Evolutionary conservation across 306 rosid genomes (phyloP).

Genomic region (Ziziphus jujuba): DNA sequence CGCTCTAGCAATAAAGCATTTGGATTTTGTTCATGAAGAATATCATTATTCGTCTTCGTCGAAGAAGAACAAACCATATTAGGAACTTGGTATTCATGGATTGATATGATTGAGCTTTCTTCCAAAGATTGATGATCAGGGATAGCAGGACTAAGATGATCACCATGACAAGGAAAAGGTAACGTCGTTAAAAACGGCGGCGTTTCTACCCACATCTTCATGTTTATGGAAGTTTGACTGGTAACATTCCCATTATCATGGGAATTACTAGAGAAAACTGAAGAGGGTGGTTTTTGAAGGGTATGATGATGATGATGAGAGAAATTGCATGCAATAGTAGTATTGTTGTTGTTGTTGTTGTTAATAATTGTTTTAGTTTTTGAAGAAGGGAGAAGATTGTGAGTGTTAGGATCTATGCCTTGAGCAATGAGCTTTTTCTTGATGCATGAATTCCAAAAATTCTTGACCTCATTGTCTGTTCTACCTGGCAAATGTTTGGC

Average conservation of each 20-base stretch:
- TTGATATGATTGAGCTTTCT: constrained; percentile 9
- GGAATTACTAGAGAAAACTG: no score
- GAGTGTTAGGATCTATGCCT: constrained; percentile 91
- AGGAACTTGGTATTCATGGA: constrained; percentile 16
- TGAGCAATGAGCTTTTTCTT: constrained; percentile 80
- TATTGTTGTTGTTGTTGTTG: neutral
- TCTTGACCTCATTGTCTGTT: constrained; percentile 92
- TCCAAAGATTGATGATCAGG: neutral
- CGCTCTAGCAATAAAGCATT: neutral
- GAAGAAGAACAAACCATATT: constrained; percentile 13
- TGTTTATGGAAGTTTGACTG: constrained; percentile 14
- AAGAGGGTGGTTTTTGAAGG: neutral
- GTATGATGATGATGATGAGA: neutral
- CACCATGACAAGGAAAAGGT: neutral
- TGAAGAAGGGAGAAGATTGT: constrained; percentile 49
- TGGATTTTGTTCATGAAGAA: constrained; percentile 14
- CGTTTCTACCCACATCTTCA: no score
- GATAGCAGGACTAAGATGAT: no score
- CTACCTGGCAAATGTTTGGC: constrained; percentile 95
- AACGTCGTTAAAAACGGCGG: neutral
- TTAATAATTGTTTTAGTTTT: neutral
- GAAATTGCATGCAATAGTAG: neutral
- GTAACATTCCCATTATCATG: no score
- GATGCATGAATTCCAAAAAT: constrained; percentile 87
- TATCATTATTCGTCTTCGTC: neutral